Evolutionary conservation across 345 rosid species (phyloP).

Genomic region (Cardamine resedifolia): DNA sequence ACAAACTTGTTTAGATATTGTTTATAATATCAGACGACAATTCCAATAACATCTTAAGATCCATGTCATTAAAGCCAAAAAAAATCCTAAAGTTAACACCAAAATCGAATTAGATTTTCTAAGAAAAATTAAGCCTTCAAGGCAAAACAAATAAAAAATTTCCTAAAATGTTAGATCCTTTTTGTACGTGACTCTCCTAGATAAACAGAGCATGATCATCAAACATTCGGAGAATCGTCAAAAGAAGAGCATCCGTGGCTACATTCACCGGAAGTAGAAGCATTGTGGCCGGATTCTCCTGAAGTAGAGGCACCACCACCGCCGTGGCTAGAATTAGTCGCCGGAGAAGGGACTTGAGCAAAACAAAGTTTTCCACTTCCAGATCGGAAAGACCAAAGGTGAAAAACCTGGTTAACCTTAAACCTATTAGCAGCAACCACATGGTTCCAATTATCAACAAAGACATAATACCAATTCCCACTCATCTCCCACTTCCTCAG

Average conservation of each 20-base stretch:
- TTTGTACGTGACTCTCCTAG: not conserved
- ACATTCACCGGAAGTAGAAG: not conserved
- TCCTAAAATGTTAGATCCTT: not conserved
- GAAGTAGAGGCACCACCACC: not conserved
- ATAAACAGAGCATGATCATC: not conserved
- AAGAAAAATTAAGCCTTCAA: not conserved
- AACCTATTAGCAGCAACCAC: not conserved
- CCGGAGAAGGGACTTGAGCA: not conserved
- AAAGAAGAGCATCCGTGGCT: not conserved
- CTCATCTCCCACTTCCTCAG: slow-evolving; percentile 17
- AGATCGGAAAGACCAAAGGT: slow-evolving; percentile 23
- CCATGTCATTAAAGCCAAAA: not conserved
- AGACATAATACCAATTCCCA: not conserved
- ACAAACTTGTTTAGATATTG: not conserved
- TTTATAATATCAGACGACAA: not conserved
- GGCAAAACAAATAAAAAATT: not conserved
- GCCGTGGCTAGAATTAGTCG: not conserved
- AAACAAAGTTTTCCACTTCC: slow-evolving; percentile 11
- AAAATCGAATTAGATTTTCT: not conserved
- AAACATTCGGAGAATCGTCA: not conserved
- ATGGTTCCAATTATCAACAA: slow-evolving; percentile 8
- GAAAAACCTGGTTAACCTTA: not conserved
- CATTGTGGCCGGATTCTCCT: not conserved
- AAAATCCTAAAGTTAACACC: not conserved
- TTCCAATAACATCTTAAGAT: not conserved